phyloP scores from a whole-genome alignment of 441 rosid genomes.

The Adansonia madagascariensis region DNA sequence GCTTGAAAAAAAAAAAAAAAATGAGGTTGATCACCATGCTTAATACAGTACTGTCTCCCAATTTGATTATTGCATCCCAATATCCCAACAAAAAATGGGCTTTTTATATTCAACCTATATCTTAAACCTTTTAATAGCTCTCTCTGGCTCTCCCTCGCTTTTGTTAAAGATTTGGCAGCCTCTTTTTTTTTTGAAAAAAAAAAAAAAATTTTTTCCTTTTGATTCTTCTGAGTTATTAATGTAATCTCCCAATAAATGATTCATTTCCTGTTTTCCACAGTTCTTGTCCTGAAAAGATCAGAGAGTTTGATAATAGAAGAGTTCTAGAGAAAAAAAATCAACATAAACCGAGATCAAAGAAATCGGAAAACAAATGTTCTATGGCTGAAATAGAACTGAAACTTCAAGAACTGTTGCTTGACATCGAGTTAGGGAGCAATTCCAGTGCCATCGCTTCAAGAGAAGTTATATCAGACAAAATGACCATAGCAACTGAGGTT shows the following conservation, averaged over 20 bases:
- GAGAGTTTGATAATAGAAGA: constrained; percentile 63
- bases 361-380: constrained; percentile 37
- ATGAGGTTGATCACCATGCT: not conserved
- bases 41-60: not conserved
- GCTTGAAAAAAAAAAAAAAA: not conserved
- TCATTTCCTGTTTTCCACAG: constrained; percentile 37
- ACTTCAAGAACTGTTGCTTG: constrained; percentile 63
- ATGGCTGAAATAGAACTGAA: constrained; percentile 51
- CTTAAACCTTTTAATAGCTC: not conserved
- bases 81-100: not conserved
- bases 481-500: constrained; percentile 11
- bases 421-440: constrained; percentile 43
- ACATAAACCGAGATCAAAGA: constrained; percentile 45
- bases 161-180: constrained; percentile 13
- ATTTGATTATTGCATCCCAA: not conserved
- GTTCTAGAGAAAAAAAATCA: constrained; percentile 55
- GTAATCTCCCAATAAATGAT: constrained; percentile 3
- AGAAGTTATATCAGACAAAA: constrained; percentile 37
- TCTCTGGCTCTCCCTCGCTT: not conserved
- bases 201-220: too few relatives aligned
- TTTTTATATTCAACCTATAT: constrained; percentile 5
- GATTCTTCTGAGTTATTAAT: constrained; percentile 14
- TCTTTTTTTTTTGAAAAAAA: not conserved
- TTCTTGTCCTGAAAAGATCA: constrained; percentile 86
- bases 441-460: constrained; percentile 33